Base-by-base conservation (phyloP, 371 early-diverging fungal species). In the Lichtheimia ornata region DNA sequence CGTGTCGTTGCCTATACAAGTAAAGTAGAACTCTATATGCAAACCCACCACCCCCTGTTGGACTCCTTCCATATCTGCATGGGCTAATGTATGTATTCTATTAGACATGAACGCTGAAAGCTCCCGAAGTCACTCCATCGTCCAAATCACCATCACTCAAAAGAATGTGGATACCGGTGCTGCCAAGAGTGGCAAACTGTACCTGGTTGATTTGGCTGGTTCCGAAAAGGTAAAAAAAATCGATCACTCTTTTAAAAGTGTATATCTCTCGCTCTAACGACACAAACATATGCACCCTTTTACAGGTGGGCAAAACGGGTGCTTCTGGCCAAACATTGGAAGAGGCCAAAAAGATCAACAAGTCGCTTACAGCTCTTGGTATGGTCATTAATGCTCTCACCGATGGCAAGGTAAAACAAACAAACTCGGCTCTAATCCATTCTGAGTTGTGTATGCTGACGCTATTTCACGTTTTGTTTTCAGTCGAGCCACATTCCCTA, bases 291-390 rank as follows among this genome's bases (percentile, higher is more conserved):
- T 35, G 35, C 35, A 35, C 9, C 35, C 5, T 35, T 6, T 17
- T 53, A 17, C 53, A 72, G 79, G 89, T 97, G 17, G 94, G 95
- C 52, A 96, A 98, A 79, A 99, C 99, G 15, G 97, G 97, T 64
- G 99, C 99, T 2, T 94, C 97, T 4, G 98, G 99, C 17, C 95
- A 97, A 72, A 95, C 99, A 11, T 77, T 99, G 41, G 98, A 99
- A 83, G 99, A 99, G 76, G 99, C 99, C 62, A 97, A 98, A 76
- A 97, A 96, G 79, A 99, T 99, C 78, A 99, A 99, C 85, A 98
- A 95, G 81, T 97, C 97, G 0, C 83, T 99, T 13, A 93, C 96
- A 2, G 94, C 97, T 0, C 84, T 99, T 17, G 99, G 99, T 53
- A 99, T 96, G 94, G 99, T 99, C 61, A 99, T 99, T 72, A 96